Evolutionary conservation across 139 green algal genomes (phyloP), one percentile per base, ranked within the genome.

Genomic region (Chlorella sp.): DNA sequence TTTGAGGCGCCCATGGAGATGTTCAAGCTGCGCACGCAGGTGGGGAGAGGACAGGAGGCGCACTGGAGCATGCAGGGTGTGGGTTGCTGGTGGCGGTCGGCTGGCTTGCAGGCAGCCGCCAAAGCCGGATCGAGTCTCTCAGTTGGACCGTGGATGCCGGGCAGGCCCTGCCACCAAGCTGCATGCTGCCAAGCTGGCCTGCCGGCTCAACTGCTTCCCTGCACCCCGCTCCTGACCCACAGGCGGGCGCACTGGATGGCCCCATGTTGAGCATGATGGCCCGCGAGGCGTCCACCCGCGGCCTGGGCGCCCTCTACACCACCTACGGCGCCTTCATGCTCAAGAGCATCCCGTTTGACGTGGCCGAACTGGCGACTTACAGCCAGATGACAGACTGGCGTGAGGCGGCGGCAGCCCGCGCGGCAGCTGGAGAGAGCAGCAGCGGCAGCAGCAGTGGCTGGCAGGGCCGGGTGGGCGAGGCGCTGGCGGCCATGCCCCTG

Each of bases 341-440:
- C 30, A 94, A 96, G 82, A 86, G 86, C 0, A 87, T 93, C 12
- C 94, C 94, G 0, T 91, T 95, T 30, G 94, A 97, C 62, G 87
- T 94, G 6, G 87, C 87, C 2, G 94, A 96, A 83, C 81, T 97
- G 69, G 60, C 91, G 18, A 91, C 87, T 4, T 94, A 92, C 84
- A 82, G 56, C 36, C 67, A 68, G 34, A 65, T 95, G 17, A 82
- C 34, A 21, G 89, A 93, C 64, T 71, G 30, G 69, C 81, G 81
- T 15, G 80, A 47, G n/a, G 81, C 81, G 13, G 70, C 56, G 11
- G 67, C 38, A 30, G 69, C 17, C 23, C 56, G 60, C 34, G 20
- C 63, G 28, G 23, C 34, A 25, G 44, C n/a, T 62, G 51, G 36
- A 23, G 28, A 4, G 15, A 20, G 74, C 39, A 34, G 71, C 82